Conservation (phyloP, 225 moss, liverwort and hornwort genomes). For the Polytrichum formosum region DNA sequence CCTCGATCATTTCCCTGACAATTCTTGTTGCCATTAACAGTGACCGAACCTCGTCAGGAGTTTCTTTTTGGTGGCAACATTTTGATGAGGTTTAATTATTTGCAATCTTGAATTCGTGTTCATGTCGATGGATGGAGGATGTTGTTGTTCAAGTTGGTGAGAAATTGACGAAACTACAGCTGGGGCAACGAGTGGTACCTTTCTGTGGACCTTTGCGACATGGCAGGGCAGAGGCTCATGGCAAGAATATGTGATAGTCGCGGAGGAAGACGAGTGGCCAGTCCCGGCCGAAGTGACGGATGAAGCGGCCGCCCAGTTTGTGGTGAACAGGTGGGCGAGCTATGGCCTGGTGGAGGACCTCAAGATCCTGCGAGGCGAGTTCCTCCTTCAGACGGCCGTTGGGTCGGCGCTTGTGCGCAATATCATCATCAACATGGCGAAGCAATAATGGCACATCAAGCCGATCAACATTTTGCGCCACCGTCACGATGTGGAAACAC, state of each 20-base stretch:
- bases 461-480: no score
- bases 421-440: no score
- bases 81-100: no score
- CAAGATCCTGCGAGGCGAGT: background rate
- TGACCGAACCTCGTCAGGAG: no score
- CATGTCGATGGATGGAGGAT: no score
- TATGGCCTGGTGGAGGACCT: background rate
- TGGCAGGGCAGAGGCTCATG: constrained; percentile 2
- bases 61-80: no score
- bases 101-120: no score
- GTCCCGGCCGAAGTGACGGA: constrained; percentile 7
- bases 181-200: constrained; percentile 10
- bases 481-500: no score
- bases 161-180: background rate
- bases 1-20: no score
- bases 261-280: background rate
- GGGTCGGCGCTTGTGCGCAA: background rate
- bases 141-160: background rate
- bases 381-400: background rate
- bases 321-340: constrained; percentile 1
- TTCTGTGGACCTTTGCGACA: background rate
- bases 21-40: no score
- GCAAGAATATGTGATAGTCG: constrained; percentile 7
- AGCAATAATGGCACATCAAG: no score
- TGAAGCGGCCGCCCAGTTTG: constrained; percentile 11